These are phyloP conservation scores for Trichoderma guizhouense DNA, from an alignment of 2,329 filamentous ascomycete genomes.

Conservation along the genomic window DNA sequence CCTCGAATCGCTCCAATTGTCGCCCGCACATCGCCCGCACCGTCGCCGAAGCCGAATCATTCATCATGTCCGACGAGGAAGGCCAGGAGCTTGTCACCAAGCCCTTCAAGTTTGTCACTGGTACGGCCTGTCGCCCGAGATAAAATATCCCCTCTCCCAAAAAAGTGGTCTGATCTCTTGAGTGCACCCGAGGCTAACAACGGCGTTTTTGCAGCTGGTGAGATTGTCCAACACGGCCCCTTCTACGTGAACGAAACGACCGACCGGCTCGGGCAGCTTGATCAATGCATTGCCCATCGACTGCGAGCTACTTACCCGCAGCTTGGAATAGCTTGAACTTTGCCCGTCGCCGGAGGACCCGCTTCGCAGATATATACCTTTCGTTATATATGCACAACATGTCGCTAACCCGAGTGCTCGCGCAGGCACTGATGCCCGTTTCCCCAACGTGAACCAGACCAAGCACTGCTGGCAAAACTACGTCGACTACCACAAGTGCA, in stretches of 20 bases:
- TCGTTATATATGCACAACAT: not conserved
- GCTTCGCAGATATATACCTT: not conserved
- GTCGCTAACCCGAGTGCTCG: slow-evolving; percentile 14
- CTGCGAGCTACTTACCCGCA: not conserved
- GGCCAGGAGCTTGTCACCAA: slow-evolving; percentile 78
- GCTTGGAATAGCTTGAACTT: slow-evolving; percentile 3
- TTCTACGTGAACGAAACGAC: slow-evolving; percentile 21
- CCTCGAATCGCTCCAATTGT: slow-evolving; percentile 12
- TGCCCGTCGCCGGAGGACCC: slow-evolving; percentile 6
- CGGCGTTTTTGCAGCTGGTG: slow-evolving; percentile 41
- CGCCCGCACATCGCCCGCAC: slow-evolving; percentile 29
- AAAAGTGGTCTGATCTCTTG: slow-evolving; percentile 34
- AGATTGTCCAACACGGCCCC: slow-evolving; percentile 28
- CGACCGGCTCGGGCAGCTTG: slow-evolving; percentile 25
- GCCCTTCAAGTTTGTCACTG: slow-evolving; percentile 99
- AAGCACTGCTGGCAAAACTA: slow-evolving; percentile 99
- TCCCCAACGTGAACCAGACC: slow-evolving; percentile 97
- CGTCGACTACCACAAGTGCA: slow-evolving; percentile 99
- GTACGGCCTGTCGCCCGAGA: slow-evolving; percentile 51
- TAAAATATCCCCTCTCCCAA: slow-evolving; percentile 34
- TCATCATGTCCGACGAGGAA: slow-evolving; percentile 87
- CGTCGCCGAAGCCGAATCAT: slow-evolving; percentile 30
- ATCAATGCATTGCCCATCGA: slow-evolving; percentile 22
- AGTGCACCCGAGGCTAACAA: slow-evolving; percentile 40
- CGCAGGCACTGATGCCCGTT: slow-evolving; percentile 95